A percentile compares a stretch with the other conserved stretches of the same genome.
These are phyloP conservation scores for Claviceps fusiformis DNA, from an alignment of 2,329 filamentous ascomycete genomes.

Conservation along the genomic window DNA sequence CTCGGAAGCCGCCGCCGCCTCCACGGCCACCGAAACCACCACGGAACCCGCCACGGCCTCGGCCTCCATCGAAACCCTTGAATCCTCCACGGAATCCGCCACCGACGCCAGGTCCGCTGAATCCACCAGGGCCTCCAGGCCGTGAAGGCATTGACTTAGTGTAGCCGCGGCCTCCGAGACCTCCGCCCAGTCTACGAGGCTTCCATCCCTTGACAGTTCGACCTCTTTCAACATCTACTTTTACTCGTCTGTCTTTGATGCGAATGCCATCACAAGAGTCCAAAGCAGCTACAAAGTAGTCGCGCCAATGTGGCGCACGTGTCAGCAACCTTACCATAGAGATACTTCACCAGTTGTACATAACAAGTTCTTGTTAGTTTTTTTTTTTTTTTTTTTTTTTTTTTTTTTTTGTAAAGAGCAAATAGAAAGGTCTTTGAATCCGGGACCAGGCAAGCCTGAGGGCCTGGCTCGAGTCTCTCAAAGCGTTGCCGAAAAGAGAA, in stretches of 20 bases:
- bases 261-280: conserved; percentile 73
- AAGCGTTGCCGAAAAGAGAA: conserved; percentile 23
- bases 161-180: conserved; percentile 83
- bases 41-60: conserved; percentile 28
- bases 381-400: no score
- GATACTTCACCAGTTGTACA: conserved; percentile 4
- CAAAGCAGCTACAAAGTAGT: conserved; percentile 66
- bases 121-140: conserved; percentile 49
- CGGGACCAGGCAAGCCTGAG: conserved; percentile 40
- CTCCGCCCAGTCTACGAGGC: conserved; percentile 80
- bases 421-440: conserved; percentile 19
- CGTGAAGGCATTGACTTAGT: conserved; percentile 67
- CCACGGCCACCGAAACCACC: conserved; percentile 34
- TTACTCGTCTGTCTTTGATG: conserved; percentile 82
- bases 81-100: conserved; percentile 32
- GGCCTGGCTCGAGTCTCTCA: conserved; percentile 34
- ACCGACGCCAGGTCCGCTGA: conserved; percentile 39
- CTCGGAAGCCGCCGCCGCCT: conserved; percentile 40
- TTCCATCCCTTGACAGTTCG: conserved; percentile 91
- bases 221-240: conserved; percentile 92
- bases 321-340: conserved; percentile 54
- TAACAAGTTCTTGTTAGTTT: no score
- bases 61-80: conserved; percentile 32
- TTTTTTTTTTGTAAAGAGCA: neutral
- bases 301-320: conserved; percentile 42